phyloP scores from a whole-genome alignment of 2,329 filamentous ascomycete genomes.

The Aspergillus sp. region DNA sequence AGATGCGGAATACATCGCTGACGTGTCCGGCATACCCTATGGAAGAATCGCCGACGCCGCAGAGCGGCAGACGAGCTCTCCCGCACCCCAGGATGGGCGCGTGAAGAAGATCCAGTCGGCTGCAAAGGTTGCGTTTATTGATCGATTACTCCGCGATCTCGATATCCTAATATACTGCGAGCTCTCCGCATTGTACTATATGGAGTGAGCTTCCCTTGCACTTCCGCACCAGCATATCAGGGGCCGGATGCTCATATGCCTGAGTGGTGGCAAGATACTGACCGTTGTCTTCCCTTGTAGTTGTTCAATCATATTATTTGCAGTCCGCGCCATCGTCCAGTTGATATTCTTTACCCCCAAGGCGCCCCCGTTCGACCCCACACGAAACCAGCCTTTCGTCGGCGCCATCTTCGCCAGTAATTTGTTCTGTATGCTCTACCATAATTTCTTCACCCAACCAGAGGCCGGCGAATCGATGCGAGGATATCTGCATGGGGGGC shows the following conservation, averaged over 20 bases:
- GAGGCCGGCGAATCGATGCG: slow-evolving; percentile 51
- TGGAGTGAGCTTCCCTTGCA: slow-evolving; percentile 52
- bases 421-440: slow-evolving; percentile 55
- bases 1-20: slow-evolving; percentile 48
- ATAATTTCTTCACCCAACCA: slow-evolving; percentile 54
- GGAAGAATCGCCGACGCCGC: slow-evolving; percentile 22
- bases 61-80: slow-evolving; percentile 13
- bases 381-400: slow-evolving; percentile 53
- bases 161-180: slow-evolving; percentile 62
- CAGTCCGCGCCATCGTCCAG: slow-evolving; percentile 55
- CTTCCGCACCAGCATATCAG: not conserved
- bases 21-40: slow-evolving; percentile 42
- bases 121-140: slow-evolving; percentile 49
- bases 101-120: slow-evolving; percentile 36
- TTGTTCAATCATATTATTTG: slow-evolving; percentile 59
- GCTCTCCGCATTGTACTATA: slow-evolving; percentile 61
- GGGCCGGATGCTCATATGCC: not conserved
- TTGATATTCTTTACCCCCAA: slow-evolving; percentile 61
- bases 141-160: slow-evolving; percentile 56
- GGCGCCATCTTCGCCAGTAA: slow-evolving; percentile 56
- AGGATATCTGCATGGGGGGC: slow-evolving; percentile 60
- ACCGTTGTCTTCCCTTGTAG: slow-evolving; percentile 33
- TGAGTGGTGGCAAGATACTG: not conserved
- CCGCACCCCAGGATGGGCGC: slow-evolving; percentile 23
- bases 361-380: slow-evolving; percentile 51